Evolutionary conservation across 2,329 filamentous ascomycete genomes (phyloP), one percentile per base, ranked within the genome.

Genomic region (Nigrospora oryzae): DNA sequence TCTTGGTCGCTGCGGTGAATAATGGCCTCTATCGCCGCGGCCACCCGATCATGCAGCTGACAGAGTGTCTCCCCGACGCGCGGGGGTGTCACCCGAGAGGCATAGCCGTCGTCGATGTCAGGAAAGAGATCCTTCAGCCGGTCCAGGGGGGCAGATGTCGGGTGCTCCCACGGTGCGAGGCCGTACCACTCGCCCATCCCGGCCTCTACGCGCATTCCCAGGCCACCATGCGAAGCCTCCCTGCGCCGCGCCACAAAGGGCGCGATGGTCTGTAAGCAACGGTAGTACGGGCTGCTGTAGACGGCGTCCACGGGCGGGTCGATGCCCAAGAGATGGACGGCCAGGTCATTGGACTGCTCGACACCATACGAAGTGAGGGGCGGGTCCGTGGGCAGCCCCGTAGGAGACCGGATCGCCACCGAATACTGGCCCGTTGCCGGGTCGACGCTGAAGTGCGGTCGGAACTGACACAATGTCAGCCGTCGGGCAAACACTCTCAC

Each of bases 151-250:
- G 89, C 87, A 3, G 91, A 89, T 14, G 75, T 73, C 1, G 93
- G 93, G 58, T 97, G 93, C 44, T 86, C 75, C 64, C 95, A 96
- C 48, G 81, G 81, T 14, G 90, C 89, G 40, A 80, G 74, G 23
- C 93, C 93, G 62, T 93, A 97, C 84, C 93, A 97, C 69, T 98
- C 93, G 49, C 87, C 84, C 35, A 82, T 56, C 12, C 77, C 78
- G 45, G 70, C 65, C 54, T 83, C 79, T 40, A 71, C 74, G 33
- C 75, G 70, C 49, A 83, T 74, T 35, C 58, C 64, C 46, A 64
- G 23, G 23, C 23, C 23, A 23, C n/a, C 19, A 10, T 12, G 30
- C 19, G 32, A 10, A 8, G 54, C 45, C 13, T 50, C 37, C 47
- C 46, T 58, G 52, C 62, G 58, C 41, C 79, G 69, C 11, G 69